These are phyloP conservation scores for Phaffomyces opuntiae DNA, from an alignment of 805 yeast genomes.

Conservation along the genomic window DNA sequence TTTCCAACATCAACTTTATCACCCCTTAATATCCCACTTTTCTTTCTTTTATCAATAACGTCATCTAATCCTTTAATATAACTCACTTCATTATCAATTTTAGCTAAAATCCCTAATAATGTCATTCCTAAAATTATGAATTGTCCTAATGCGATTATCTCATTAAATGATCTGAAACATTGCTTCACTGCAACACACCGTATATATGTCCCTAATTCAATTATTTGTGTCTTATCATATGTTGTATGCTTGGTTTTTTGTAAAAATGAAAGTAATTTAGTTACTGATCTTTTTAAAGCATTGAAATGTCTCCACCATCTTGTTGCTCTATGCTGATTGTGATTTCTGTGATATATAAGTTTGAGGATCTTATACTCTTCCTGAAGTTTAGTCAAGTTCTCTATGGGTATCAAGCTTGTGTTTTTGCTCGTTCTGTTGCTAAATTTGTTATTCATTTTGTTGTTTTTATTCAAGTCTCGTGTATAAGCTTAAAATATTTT, in stretches of 20 bases:
- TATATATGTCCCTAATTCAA: slow-evolving; percentile 2
- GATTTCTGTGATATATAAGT: slow-evolving; percentile 60
- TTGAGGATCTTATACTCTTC: slow-evolving; percentile 56
- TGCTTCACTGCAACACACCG: slow-evolving; percentile 30
- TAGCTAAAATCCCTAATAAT: slow-evolving; percentile 49
- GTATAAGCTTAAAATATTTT: neutral
- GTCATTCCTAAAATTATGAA: slow-evolving; percentile 69
- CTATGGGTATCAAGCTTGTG: neutral
- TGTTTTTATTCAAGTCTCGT: too few relatives aligned
- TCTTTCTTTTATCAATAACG: neutral
- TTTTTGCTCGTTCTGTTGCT: neutral
- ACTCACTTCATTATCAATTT: slow-evolving; percentile 27
- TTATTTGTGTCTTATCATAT: slow-evolving; percentile 12
- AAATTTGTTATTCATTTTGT: neutral
- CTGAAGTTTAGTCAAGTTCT: slow-evolving; percentile 15
- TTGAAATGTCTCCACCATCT: slow-evolving; percentile 73
- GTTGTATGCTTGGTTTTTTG: neutral
- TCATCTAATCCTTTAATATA: slow-evolving; percentile 11
- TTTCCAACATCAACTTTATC: neutral
- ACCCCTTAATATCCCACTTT: neutral
- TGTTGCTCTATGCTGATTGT: slow-evolving; percentile 68
- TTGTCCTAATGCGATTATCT: slow-evolving; percentile 68
- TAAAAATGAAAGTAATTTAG: slow-evolving; percentile 31
- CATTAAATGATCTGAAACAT: slow-evolving; percentile 56
- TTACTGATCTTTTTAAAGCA: slow-evolving; percentile 50